A percentile compares a stretch with the other conserved stretches of the same genome.
Evolutionary conservation across 179 eudicot species (phyloP).

Genomic region (Beta corolliflora): DNA sequence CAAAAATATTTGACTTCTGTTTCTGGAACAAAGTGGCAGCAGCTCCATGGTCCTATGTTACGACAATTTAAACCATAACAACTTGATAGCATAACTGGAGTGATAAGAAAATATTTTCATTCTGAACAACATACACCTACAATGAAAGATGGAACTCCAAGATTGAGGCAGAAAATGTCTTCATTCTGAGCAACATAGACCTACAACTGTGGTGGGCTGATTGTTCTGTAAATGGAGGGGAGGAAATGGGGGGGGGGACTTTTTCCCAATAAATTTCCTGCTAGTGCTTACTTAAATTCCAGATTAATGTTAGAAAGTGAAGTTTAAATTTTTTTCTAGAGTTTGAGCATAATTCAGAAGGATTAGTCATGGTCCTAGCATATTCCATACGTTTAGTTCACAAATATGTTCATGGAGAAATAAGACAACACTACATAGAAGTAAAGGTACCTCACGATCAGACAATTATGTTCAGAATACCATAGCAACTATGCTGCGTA

Average conservation of each 20-base stretch:
- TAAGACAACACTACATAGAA: too few relatives aligned
- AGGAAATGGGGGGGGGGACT: too few relatives aligned
- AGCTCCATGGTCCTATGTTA: conserved; percentile 57
- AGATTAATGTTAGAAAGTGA: too few relatives aligned
- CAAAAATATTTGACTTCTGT: conserved; percentile 47
- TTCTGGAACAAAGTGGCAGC: conserved; percentile 36
- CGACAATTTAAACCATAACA: conserved; percentile 39
- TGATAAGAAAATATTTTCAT: conserved; percentile 51
- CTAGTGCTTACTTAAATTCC: too few relatives aligned
- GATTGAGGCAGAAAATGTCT: conserved; percentile 52
- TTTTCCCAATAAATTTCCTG: too few relatives aligned
- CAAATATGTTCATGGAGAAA: too few relatives aligned
- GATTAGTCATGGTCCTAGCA: too few relatives aligned
- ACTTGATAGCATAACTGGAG: conserved; percentile 42
- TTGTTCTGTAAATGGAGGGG: conserved; percentile 30
- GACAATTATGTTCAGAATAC: conserved; percentile 95
- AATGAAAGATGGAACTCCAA: conserved; percentile 54
- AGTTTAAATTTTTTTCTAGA: too few relatives aligned
- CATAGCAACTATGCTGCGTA: conserved; percentile 87
- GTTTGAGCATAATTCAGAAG: too few relatives aligned
- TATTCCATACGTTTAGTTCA: too few relatives aligned
- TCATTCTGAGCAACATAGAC: conserved; percentile 52
- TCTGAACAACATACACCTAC: conserved; percentile 48
- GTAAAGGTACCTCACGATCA: too few relatives aligned
- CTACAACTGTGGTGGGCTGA: conserved; percentile 69